Base-by-base conservation (phyloP, 306 rosid species). In the Acmispon strigosus region DNA sequence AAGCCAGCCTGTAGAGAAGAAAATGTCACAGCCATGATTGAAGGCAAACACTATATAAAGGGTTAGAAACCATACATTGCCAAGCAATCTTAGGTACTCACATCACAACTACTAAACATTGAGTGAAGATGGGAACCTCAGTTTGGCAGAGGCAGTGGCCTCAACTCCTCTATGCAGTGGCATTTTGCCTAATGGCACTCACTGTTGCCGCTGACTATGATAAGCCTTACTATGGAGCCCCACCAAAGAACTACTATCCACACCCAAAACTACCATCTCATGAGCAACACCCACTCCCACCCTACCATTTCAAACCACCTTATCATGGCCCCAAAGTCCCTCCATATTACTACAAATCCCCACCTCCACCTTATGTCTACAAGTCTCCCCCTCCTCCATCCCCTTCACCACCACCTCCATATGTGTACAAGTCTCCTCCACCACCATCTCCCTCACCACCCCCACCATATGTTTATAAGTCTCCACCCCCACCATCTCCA, bases 71-170 rank as follows among this genome's bases (percentile, higher is more conserved):
- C 66, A 48, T 62, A 57, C 34, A 39, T 66, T 62, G 54, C 47
- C 70, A 75, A 71, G 34, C 58, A 72, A 22, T 10, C 3, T 4
- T 12, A 19, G 4, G 13, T 18, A 22, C 24, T 1, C 24, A 22
- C 24, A 22, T 2, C 24, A 22, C 37, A 32, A 32, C 37, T 14
- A 24, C 10, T 44, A 19, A 34, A 61, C 16, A 65, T 12, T 8
- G 41, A 59, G 7, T 53, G 20, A 70, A 15, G 17, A 87, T 87
- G 87, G 73, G 84, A 72, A 69, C 61, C 27, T 59, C 61, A 53
- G 8, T 20, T 11, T 70, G 76, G 62, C 63, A 56, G 61, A 76
- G 84, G 86, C 85, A 74, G 1, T 80, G 64, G 89, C 84, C 90
- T 76, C 79, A 9, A 17, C 69, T 85, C 64, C 53, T 83, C 27